These are phyloP conservation scores for Russula emetica DNA, from an alignment of 768 basidiomycete species.

Conservation along the genomic window DNA sequence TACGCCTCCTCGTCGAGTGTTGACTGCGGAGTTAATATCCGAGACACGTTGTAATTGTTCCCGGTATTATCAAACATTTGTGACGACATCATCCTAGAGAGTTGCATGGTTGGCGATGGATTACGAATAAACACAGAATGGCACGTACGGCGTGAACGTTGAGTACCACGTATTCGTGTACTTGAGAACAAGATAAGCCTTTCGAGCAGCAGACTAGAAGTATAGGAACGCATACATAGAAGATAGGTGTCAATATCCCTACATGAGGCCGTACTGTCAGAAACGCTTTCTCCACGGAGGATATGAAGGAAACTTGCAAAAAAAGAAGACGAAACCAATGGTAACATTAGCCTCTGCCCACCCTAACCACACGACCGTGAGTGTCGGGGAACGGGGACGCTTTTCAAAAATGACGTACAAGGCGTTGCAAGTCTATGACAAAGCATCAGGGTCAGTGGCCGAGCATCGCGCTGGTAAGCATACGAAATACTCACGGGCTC, in stretches of 20 bases:
- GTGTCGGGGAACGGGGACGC: background rate
- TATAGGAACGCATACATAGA: conserved; percentile 31
- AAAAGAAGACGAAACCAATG: conserved; percentile 45
- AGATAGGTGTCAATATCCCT: conserved; percentile 41
- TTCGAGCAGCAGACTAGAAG: background rate
- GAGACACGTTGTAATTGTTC: conserved; percentile 39
- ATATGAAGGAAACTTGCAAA: conserved; percentile 34
- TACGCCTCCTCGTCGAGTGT: conserved; percentile 39
- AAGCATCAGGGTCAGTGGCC: background rate
- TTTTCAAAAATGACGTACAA: conserved; percentile 37
- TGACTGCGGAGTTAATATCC: conserved; percentile 37
- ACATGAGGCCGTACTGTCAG: conserved; percentile 11
- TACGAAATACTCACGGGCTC: conserved; percentile 24
- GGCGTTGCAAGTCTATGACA: conserved; percentile 55
- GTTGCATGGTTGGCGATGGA: background rate
- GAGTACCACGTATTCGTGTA: conserved; percentile 40
- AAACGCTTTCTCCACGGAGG: background rate
- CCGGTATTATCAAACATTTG: conserved; percentile 45
- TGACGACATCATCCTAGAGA: conserved; percentile 40
- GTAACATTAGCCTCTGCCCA: conserved; percentile 76
- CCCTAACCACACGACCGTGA: conserved; percentile 31
- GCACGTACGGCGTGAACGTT: conserved; percentile 37
- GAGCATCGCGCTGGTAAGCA: background rate
- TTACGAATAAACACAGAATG: background rate
- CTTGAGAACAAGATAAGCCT: conserved; percentile 12